phyloP scores from a whole-genome alignment of 2,329 filamentous ascomycete species.

The Colletotrichum godetiae region DNA sequence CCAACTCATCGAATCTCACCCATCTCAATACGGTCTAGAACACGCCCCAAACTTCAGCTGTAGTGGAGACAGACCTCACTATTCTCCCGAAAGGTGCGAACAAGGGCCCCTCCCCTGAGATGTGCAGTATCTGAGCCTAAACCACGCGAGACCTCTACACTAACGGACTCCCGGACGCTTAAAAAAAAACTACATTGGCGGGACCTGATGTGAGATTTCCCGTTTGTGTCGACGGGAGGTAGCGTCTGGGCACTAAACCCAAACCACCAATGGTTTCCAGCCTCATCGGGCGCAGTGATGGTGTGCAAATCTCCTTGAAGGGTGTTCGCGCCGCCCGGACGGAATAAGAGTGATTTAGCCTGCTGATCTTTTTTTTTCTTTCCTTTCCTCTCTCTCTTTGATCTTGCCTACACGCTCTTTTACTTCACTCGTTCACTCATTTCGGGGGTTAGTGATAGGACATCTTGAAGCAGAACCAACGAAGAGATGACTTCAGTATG shows the following conservation, averaged over 20 bases:
- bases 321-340: constrained; percentile 5
- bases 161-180: constrained; percentile 3
- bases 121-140: neutral
- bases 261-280: neutral
- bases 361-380: neutral
- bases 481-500: neutral
- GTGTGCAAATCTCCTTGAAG: constrained; percentile 20
- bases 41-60: constrained; percentile 11
- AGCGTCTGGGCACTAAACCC: constrained; percentile 5
- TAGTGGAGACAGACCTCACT: neutral
- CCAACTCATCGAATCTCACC: neutral
- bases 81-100: neutral
- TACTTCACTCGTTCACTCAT: neutral
- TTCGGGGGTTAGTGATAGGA: neutral
- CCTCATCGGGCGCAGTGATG: constrained; percentile 24
- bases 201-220: too few species aligned
- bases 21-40: constrained; percentile 16
- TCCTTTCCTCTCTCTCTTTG: too few species aligned
- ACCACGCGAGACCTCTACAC: neutral
- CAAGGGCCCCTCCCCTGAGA: constrained; percentile 15
- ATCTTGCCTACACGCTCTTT: neutral
- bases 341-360: neutral
- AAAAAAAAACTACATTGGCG: neutral
- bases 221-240: neutral
- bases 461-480: neutral